Percentiles rank a stretch among this genome's conserved stretches.
Evolutionary conservation across 495 filamentous ascomycete species (phyloP).

Genomic region (Tuber calosporum): DNA sequence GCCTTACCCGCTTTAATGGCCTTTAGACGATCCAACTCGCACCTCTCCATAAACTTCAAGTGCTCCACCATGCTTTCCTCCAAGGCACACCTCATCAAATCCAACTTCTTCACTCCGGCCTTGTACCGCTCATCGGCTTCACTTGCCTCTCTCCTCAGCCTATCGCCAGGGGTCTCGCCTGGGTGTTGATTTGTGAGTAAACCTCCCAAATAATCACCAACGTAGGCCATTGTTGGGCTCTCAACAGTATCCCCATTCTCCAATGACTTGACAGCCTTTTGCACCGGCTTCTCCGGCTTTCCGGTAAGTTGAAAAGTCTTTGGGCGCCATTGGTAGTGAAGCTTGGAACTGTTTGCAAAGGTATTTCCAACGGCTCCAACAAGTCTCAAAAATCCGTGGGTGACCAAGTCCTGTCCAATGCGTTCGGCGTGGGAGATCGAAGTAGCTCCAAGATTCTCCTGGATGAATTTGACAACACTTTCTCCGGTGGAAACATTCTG

Average conservation of each 20-base stretch:
- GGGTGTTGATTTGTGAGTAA: slow-evolving; percentile 79
- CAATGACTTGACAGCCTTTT: slow-evolving; percentile 36
- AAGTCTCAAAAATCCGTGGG: slow-evolving; percentile 77
- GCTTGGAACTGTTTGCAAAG: slow-evolving; percentile 93
- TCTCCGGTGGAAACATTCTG: slow-evolving; percentile 82
- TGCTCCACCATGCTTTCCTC: slow-evolving; percentile 92
- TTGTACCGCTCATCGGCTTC: slow-evolving; percentile 96
- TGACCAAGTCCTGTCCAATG: slow-evolving; percentile 86
- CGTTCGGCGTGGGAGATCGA: slow-evolving; percentile 83
- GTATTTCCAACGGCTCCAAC: slow-evolving; percentile 90
- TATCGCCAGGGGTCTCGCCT: slow-evolving; percentile 83
- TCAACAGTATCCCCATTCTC: slow-evolving; percentile 44
- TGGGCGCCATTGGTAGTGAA: slow-evolving; percentile 95
- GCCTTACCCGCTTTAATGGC: slow-evolving; percentile 71
- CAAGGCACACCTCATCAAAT: slow-evolving; percentile 81
- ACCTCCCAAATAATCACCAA: slow-evolving; percentile 82
- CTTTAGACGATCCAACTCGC: slow-evolving; percentile 90
- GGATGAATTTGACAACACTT: slow-evolving; percentile 90
- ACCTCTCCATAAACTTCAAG: slow-evolving; percentile 93
- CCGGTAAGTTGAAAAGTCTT: slow-evolving; percentile 83
- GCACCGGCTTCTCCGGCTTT: slow-evolving; percentile 63
- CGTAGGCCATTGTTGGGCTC: slow-evolving; percentile 51
- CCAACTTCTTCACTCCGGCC: slow-evolving; percentile 69
- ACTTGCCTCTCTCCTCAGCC: slow-evolving; percentile 75
- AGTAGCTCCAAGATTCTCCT: slow-evolving; percentile 73